Conservation (phyloP, 1,284 basidiomycete genomes). For the Athelia psychrophila region DNA sequence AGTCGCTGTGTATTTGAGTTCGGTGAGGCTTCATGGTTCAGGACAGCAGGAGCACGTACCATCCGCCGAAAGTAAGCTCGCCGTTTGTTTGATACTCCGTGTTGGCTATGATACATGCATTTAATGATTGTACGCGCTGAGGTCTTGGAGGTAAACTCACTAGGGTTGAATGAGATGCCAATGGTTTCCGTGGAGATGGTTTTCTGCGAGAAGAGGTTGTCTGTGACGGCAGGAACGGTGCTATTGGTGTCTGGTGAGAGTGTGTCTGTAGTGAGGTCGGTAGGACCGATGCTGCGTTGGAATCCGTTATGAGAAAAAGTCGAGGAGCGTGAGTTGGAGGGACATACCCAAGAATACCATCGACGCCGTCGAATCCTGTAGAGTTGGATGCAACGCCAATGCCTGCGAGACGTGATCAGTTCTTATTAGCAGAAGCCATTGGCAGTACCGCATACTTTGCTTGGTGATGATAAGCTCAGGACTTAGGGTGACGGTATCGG, state of each 20-base stretch:
- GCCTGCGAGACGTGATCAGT: no score
- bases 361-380: background rate
- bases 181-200: constrained; percentile 1
- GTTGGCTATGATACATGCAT: no score
- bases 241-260: background rate
- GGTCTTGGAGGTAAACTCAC: background rate
- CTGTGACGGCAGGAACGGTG: constrained; percentile 4
- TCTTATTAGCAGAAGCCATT: no score
- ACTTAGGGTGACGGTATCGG: background rate
- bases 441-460: no score
- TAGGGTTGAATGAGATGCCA: constrained; percentile 1
- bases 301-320: background rate
- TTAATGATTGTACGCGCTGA: no score
- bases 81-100: no score
- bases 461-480: background rate
- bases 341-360: constrained; percentile 10
- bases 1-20: background rate
- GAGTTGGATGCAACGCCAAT: background rate
- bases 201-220: constrained; percentile 5
- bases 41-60: background rate
- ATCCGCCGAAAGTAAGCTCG: background rate
- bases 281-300: background rate
- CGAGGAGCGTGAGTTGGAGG: background rate
- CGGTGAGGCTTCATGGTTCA: no score
- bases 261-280: background rate